phyloP scores from a whole-genome alignment of 805 yeast species.

The Diddensiella santjacobensis region DNA sequence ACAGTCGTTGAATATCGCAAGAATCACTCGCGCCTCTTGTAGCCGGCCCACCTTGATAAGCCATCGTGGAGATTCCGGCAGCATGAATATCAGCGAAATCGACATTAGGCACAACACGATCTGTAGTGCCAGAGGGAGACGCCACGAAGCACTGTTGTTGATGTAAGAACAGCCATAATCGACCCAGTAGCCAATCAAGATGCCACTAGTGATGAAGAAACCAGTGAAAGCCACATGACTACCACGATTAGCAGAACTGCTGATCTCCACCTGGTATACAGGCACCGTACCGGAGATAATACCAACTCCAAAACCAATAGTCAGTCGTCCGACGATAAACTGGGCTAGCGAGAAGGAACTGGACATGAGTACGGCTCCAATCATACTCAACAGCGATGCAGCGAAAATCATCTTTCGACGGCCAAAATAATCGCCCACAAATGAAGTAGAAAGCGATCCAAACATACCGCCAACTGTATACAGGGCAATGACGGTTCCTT shows the following conservation, averaged over 20 bases:
- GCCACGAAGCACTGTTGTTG: slow-evolving; percentile 34
- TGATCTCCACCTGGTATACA: slow-evolving; percentile 40
- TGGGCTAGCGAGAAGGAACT: slow-evolving; percentile 51
- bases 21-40: slow-evolving; percentile 47
- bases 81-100: slow-evolving; percentile 37
- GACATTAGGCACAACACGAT: slow-evolving; percentile 38
- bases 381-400: slow-evolving; percentile 51
- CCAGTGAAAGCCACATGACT: slow-evolving; percentile 67
- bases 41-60: slow-evolving; percentile 63
- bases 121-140: slow-evolving; percentile 20
- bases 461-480: slow-evolving; percentile 70
- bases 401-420: slow-evolving; percentile 53
- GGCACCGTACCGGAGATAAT: slow-evolving; percentile 48
- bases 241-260: slow-evolving; percentile 23
- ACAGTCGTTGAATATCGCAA: slow-evolving; percentile 10
- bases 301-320: slow-evolving; percentile 33
- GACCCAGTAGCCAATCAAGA: slow-evolving; percentile 50
- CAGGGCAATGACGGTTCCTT: slow-evolving; percentile 32
- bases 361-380: slow-evolving; percentile 20
- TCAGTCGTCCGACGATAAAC: slow-evolving; percentile 61
- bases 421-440: slow-evolving; percentile 54
- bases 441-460: slow-evolving; percentile 58
- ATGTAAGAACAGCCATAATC: slow-evolving; percentile 45
- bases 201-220: slow-evolving; percentile 58
- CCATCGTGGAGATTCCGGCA: slow-evolving; percentile 82